Percentiles rank a stretch among this genome's conserved stretches.
These are phyloP conservation scores for Iris pallida DNA, from an alignment of 116 monocot species.

Conservation along the genomic window DNA sequence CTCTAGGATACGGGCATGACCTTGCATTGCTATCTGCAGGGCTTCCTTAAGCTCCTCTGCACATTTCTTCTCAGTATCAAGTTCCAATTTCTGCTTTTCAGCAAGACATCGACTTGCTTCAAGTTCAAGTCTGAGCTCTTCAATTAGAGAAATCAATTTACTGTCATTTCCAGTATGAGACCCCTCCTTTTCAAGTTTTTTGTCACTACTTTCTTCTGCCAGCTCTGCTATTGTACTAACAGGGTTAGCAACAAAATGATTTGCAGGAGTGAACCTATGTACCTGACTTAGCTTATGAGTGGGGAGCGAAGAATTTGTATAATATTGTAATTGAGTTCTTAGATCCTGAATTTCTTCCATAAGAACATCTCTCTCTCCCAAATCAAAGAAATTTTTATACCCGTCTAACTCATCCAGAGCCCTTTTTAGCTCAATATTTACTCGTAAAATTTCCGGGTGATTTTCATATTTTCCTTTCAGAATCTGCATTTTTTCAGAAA, in stretches of 20 bases:
- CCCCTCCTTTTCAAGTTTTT: conserved; percentile 52
- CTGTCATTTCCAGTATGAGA: conserved; percentile 57
- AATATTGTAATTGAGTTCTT: conserved; percentile 70
- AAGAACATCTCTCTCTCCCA: conserved; percentile 85
- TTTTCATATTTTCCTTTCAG: conserved; percentile 83
- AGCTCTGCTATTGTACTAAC: conserved; percentile 24
- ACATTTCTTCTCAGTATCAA: conserved; percentile 83
- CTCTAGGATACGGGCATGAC: conserved; percentile 78
- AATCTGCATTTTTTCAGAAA: conserved; percentile 27
- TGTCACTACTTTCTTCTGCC: conserved; percentile 26
- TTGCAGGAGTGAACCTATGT: conserved; percentile 9
- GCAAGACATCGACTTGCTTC: conserved; percentile 50
- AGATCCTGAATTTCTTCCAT: conserved; percentile 94
- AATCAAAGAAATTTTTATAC: conserved; percentile 70
- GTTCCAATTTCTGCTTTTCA: conserved; percentile 54
- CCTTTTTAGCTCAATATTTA: conserved; percentile 69
- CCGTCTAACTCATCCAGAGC: conserved; percentile 70
- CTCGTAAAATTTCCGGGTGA: conserved; percentile 69
- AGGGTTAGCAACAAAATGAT: conserved; percentile 29
- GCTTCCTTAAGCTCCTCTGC: conserved; percentile 84
- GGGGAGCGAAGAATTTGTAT: conserved; percentile 41
- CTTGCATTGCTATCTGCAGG: conserved; percentile 74
- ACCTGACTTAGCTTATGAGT: conserved; percentile 9
- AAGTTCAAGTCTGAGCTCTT: conserved; percentile 80
- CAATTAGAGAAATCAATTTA: conserved; percentile 68